Base-by-base conservation (phyloP, 2,329 filamentous ascomycete species). In the Paramyrothecium sp. region DNA sequence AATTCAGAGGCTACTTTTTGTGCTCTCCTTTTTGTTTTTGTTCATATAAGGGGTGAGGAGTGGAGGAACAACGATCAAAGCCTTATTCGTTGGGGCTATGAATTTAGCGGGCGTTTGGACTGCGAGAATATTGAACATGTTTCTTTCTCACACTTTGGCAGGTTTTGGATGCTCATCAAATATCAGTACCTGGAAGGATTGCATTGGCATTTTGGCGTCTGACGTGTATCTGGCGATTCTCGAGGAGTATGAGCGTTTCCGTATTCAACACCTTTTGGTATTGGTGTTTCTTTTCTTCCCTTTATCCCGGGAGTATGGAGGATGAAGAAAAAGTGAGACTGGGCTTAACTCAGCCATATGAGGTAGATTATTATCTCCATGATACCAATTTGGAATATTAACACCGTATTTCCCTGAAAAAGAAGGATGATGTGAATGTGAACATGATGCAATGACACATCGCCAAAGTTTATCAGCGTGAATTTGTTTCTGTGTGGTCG, bases 1-100 rank as follows among this genome's bases (percentile, higher is more conserved):
- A 46, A n/a, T n/a, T n/a, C n/a, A n/a, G n/a, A n/a, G n/a, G 53
- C n/a, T 50, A 8, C 58, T 53, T 38, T 7, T 49, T 19, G 16
- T 26, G 22, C 20, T 54, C 19, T n/a, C 10, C n/a, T 54, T 54
- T 48, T 46, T 46, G 4, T 30, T n/a, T n/a, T n/a, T n/a, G n/a
- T n/a, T n/a, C n/a, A n/a, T 5, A 30, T 10, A 30, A 4, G 26
- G 4, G 4, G 26, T 30, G 26, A 30, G 4, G 26, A 10, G 26
- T 10, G 26, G 26, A 30, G 26, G 26, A 10, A 30, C 10, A 30
- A 10, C 26, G 26, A 30, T 30, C 10, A 30, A 30, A 30, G 10
- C 10, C 26, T 10, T 30, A 4, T 30, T 30, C 10, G 4, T 30
- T 30, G 26, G 26, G 26, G 26, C 10, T 30, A 30, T 10, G 26